These are phyloP conservation scores for Sporobolomyces pararoseus DNA, from an alignment of 768 basidiomycete species.

Conservation along the genomic window DNA sequence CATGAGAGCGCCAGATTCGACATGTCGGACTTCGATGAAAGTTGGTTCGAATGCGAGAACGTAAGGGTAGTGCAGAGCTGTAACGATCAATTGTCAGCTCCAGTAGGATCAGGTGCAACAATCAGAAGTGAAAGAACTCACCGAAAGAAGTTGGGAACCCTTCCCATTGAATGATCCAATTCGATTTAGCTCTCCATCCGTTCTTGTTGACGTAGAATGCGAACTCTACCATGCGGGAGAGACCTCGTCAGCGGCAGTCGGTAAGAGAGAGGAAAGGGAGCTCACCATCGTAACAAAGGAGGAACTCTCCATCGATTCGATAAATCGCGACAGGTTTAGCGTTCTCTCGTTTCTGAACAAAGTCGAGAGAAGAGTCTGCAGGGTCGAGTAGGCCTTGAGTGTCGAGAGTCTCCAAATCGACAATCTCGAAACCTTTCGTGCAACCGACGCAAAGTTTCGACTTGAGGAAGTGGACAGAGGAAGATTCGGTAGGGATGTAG, in stretches of 20 bases:
- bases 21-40: conserved; percentile 93
- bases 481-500: conserved; percentile 96
- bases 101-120: conserved; percentile 15
- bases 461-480: conserved; percentile 93
- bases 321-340: conserved; percentile 93
- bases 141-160: conserved; percentile 90
- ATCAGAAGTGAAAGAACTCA: conserved; percentile 46
- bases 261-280: conserved; percentile 18
- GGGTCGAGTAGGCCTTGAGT: conserved; percentile 95
- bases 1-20: conserved; percentile 82
- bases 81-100: not conserved
- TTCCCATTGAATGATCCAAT: conserved; percentile 97
- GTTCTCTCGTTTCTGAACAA: conserved; percentile 83
- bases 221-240: conserved; percentile 68
- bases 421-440: conserved; percentile 95
- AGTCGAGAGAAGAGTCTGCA: conserved; percentile 81
- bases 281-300: conserved; percentile 94
- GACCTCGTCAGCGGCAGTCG: conserved; percentile 13
- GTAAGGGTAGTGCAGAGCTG: conserved; percentile 93
- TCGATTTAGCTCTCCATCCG: conserved; percentile 80
- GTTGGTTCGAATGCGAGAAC: conserved; percentile 93
- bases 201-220: conserved; percentile 98
- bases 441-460: conserved; percentile 96
- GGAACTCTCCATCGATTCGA: conserved; percentile 90
- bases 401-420: conserved; percentile 93